phyloP scores from a whole-genome alignment of 2,329 filamentous ascomycete species.

The Phyllosticta citribraziliensis region DNA sequence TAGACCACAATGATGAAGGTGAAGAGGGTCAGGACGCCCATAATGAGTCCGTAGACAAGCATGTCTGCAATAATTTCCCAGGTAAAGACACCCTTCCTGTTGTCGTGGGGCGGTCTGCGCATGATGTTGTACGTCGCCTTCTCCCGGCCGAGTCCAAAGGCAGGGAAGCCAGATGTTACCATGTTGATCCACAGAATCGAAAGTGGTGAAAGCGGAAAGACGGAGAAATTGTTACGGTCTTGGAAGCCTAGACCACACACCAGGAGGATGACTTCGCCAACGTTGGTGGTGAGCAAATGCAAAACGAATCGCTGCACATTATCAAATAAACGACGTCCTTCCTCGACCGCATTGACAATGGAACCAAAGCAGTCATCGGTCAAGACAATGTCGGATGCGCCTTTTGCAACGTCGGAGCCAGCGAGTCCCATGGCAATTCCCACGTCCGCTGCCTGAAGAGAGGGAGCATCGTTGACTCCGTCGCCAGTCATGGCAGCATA shows the following conservation, averaged over 20 bases:
- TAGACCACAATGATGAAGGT: conserved; percentile 26
- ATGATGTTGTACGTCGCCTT: conserved; percentile 26
- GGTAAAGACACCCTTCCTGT: conserved; percentile 26
- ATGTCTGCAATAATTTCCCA: conserved; percentile 26
- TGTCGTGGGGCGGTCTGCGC: conserved; percentile 19
- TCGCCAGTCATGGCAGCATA: conserved; percentile 36
- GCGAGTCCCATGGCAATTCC: conserved; percentile 37
- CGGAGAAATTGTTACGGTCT: conserved; percentile 22
- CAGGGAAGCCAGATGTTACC: conserved; percentile 27
- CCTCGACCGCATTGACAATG: conserved; percentile 36
- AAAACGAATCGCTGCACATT: conserved; percentile 36
- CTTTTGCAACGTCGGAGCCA: conserved; percentile 36
- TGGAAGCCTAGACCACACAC: conserved; percentile 27
- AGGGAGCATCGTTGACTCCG: conserved; percentile 37
- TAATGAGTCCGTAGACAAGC: conserved; percentile 26
- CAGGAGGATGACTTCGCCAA: conserved; percentile 25
- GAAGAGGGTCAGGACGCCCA: conserved; percentile 23
- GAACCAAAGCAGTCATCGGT: conserved; percentile 38
- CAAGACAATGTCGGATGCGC: conserved; percentile 33
- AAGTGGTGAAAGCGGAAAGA: conserved; percentile 28
- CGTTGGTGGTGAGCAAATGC: conserved; percentile 23
- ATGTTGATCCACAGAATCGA: conserved; percentile 31
- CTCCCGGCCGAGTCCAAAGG: conserved; percentile 27
- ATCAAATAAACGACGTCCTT: conserved; percentile 36
- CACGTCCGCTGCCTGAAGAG: conserved; percentile 35